Conservation (phyloP, 352 stramenopile genomes). For the Phytophthora pisi region DNA sequence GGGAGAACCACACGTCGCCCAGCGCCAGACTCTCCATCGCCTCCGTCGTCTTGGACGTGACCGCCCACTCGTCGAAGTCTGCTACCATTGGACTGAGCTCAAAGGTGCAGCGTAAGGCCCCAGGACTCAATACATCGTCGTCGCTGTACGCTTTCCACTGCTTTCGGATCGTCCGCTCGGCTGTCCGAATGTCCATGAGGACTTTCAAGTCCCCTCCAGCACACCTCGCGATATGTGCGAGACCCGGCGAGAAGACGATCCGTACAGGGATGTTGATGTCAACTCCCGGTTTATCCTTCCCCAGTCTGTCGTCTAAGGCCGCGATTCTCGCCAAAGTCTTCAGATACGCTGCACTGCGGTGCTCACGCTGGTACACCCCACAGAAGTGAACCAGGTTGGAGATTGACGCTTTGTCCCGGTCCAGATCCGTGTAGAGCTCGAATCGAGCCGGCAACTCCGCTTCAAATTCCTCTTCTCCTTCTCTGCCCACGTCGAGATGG, state of each 20-base stretch:
- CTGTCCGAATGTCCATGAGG: background rate
- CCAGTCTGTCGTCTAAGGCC: background rate
- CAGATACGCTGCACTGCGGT: background rate
- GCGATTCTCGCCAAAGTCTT: background rate
- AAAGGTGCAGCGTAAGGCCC: background rate
- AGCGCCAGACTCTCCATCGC: background rate
- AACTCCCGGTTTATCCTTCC: background rate
- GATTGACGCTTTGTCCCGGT: background rate
- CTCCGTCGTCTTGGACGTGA: background rate
- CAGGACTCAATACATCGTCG: background rate
- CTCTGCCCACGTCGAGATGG: background rate
- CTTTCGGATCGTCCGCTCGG: background rate
- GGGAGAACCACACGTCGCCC: background rate
- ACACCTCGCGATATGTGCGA: background rate
- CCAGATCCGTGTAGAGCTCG: background rate
- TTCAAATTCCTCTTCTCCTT: background rate
- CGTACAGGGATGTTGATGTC: background rate
- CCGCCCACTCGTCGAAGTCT: background rate
- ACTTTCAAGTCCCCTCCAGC: background rate
- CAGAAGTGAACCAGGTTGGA: background rate
- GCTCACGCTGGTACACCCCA: background rate
- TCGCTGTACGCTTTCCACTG: background rate
- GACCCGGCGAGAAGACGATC: background rate
- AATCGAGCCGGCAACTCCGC: background rate
- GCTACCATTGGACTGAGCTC: background rate